Base-by-base conservation (phyloP, 768 basidiomycete species). In the Russula earlei region DNA sequence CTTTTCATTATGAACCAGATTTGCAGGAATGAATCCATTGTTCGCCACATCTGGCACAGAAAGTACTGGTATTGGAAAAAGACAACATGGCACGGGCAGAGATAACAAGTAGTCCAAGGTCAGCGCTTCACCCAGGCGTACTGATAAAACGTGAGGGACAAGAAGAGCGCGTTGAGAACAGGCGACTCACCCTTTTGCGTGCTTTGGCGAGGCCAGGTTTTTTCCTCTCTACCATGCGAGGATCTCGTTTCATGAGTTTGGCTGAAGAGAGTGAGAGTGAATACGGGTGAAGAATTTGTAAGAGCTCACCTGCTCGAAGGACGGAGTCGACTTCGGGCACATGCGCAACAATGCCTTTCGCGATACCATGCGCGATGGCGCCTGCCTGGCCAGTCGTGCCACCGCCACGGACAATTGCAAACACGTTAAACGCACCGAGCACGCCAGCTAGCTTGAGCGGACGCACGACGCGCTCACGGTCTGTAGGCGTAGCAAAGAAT, bases 81-180 rank as follows among this genome's bases (percentile, higher is more conserved):
- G 25, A 11, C 15, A 50, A 11, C 15, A 50, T 15, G 27, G n/a
- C 19, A n/a, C 12, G 14, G 19, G 20, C 12, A 37, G 37, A 31
- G 36, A 27, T 31, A 25, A 19, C 25, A 17, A 33, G 38, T 10
- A 36, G 11, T 44, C n/a, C 19, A 27, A 34, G 24, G 40, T 67
- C 76, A 96, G 69, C 94, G 89, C 75, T 94, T 98, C 84, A 96
- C 92, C 95, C 94, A 98, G 56, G 91, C 74, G 64, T 89, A 88
- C 89, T 91, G 69, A 61, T 49, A 25, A 42, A 53, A 60, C 9
- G 25, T 27, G 36, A 68, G 66, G 22, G 33, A 44, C 34, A 40
- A 41, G 19, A 56, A 14, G 24, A 29, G 50, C 15, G 61, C 37
- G 61, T 43, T 58, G 34, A 42, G 36, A 19, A 45, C 37, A 37